phyloP scores from a whole-genome alignment of 331 rosid genomes.

The Malus hybrid region DNA sequence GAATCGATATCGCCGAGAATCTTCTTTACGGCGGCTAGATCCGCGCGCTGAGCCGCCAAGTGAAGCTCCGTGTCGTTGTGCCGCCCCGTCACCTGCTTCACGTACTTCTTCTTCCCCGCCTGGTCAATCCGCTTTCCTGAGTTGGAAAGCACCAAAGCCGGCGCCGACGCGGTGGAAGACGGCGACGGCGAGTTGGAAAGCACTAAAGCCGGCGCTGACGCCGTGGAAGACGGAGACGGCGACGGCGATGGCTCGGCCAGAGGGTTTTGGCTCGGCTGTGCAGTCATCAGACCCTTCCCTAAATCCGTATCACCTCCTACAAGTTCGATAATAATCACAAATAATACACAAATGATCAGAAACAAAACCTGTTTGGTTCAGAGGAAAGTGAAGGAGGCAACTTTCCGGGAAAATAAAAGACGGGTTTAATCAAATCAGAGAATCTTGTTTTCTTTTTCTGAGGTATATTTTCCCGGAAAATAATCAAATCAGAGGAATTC shows the following conservation, averaged over 20 bases:
- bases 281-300: constrained; percentile 33
- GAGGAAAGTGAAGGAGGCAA: not conserved
- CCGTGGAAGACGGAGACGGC: constrained; percentile 40
- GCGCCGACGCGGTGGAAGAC: constrained; percentile 52
- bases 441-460: not conserved
- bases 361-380: constrained; percentile 3
- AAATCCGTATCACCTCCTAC: constrained; percentile 42
- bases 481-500: not conserved
- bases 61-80: constrained; percentile 95
- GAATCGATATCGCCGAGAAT: constrained; percentile 69
- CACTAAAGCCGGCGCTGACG: constrained; percentile 83
- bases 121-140: constrained; percentile 96
- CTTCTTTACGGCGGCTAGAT: constrained; percentile 84
- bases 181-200: constrained; percentile 76
- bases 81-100: constrained; percentile 96
- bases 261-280: constrained; percentile 25
- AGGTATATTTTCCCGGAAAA: not conserved
- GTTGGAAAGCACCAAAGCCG: constrained; percentile 86
- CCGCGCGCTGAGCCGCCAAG: constrained; percentile 95
- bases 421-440: not conserved
- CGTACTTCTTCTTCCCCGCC: constrained; percentile 94
- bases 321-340: not conserved
- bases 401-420: not conserved
- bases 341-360: not conserved
- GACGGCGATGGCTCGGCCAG: constrained; percentile 28